Evolutionary conservation across 2,329 filamentous ascomycete genomes (phyloP).

Genomic region (Thelonectria olida): DNA sequence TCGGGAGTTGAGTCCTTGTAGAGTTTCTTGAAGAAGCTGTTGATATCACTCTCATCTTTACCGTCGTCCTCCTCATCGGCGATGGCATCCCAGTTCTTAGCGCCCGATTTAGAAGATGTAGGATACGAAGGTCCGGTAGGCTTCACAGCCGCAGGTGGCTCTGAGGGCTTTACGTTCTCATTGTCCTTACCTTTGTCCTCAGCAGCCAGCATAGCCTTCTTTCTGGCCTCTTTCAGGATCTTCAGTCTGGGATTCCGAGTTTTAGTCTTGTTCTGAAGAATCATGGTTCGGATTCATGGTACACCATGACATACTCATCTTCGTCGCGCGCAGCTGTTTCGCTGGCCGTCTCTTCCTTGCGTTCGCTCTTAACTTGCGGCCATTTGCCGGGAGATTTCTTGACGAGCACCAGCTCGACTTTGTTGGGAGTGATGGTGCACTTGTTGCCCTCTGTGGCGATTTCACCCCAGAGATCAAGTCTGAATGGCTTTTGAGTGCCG

Average conservation of each 20-base stretch:
- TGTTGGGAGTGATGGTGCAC: constrained; percentile 75
- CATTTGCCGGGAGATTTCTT: constrained; percentile 78
- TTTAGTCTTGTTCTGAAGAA: constrained; percentile 12
- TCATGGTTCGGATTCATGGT: accelerated
- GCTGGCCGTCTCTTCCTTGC: constrained; percentile 8
- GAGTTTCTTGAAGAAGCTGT: constrained; percentile 89
- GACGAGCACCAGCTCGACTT: constrained; percentile 79
- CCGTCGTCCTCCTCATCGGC: constrained; percentile 64
- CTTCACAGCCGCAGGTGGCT: constrained; percentile 8
- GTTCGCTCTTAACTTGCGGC: constrained; percentile 49
- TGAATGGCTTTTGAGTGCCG: constrained; percentile 69
- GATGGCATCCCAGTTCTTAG: constrained; percentile 93
- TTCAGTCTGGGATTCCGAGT: constrained; percentile 19
- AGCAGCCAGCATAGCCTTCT: constrained; percentile 32
- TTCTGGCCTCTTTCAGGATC: constrained; percentile 30
- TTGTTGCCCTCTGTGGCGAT: constrained; percentile 71
- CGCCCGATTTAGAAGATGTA: constrained; percentile 82
- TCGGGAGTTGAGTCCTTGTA: constrained; percentile 82
- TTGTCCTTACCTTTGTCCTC: constrained; percentile 22
- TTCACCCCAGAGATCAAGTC: constrained; percentile 70
- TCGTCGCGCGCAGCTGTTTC: constrained; percentile 12
- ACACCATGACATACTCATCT: constrained; percentile 31
- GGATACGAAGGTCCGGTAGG: constrained; percentile 72
- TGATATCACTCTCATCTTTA: constrained; percentile 67
- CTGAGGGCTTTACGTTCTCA: not conserved